Evolutionary conservation across 2,329 filamentous ascomycete species (phyloP).

Genomic region (Aspergillus sp.): DNA sequence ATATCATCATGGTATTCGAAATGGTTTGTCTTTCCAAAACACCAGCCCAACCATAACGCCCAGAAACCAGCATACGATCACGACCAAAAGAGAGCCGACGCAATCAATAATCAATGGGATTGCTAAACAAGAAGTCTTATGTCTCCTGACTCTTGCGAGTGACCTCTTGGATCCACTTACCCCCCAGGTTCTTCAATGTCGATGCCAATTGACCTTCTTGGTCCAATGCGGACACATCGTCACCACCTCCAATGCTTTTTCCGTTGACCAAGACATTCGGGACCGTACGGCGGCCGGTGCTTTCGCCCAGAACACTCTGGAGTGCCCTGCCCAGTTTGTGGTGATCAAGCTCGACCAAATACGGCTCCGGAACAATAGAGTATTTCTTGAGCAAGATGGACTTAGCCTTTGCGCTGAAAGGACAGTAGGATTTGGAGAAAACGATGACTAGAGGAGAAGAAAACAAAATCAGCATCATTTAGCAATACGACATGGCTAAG

Average conservation of each 20-base stretch:
- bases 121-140: conserved; percentile 2
- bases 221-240: conserved; percentile 73
- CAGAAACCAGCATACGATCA: background rate
- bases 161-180: conserved; percentile 52
- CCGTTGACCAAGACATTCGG: conserved; percentile 88
- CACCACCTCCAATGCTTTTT: conserved; percentile 80
- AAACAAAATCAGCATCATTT: conserved; percentile 3
- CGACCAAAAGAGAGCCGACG: background rate
- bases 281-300: conserved; percentile 76
- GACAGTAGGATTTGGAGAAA: conserved; percentile 93
- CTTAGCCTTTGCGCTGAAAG: conserved; percentile 79
- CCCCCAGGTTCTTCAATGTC: conserved; percentile 67
- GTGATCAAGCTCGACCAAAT: conserved; percentile 82
- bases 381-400: conserved; percentile 77
- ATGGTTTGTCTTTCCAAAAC: background rate
- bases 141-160: conserved; percentile 9
- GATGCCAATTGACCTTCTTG: conserved; percentile 58
- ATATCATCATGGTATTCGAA: background rate
- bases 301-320: conserved; percentile 63
- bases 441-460: conserved; percentile 63
- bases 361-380: conserved; percentile 70
- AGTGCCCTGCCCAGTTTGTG: conserved; percentile 67
- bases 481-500: background rate
- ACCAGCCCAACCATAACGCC: background rate
- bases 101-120: background rate